These are phyloP conservation scores for Adenanthera pavonina DNA, from an alignment of 306 rosid genomes.

Conservation along the genomic window DNA sequence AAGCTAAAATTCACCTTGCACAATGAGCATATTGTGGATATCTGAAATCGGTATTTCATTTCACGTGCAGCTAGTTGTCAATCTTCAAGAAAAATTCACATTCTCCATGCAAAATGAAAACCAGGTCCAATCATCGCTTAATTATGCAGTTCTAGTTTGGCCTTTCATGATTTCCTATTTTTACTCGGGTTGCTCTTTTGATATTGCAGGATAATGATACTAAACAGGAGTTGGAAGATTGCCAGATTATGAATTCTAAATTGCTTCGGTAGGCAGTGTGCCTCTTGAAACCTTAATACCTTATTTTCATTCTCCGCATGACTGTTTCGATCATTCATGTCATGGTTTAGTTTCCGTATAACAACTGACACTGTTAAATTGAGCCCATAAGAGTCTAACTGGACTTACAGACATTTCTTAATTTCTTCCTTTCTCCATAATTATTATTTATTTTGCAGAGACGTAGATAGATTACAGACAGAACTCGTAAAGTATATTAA, in stretches of 20 bases:
- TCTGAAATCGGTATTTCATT: constrained; percentile 37
- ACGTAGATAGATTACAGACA: constrained; percentile 58
- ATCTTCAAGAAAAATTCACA: constrained; percentile 53
- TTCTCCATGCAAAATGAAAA: constrained; percentile 48
- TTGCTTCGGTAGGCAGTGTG: constrained; percentile 58
- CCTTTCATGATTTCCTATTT: constrained; percentile 32
- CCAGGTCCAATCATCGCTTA: constrained; percentile 56
- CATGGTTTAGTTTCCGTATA: constrained; percentile 11
- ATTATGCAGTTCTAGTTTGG: constrained; percentile 32
- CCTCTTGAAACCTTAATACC: constrained; percentile 23
- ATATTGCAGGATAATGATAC: constrained; percentile 60
- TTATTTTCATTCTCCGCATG: constrained; percentile 22
- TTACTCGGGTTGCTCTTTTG: constrained; percentile 29
- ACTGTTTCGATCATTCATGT: constrained; percentile 34
- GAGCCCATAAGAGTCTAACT: constrained; percentile 19
- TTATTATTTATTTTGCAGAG: constrained; percentile 58
- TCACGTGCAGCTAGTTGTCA: constrained; percentile 61
- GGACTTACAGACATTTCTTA: constrained; percentile 32
- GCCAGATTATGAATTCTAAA: constrained; percentile 69
- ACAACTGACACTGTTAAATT: constrained; percentile 22
- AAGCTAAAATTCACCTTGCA: constrained; percentile 35
- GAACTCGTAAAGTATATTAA: constrained; percentile 58
- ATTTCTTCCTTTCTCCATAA: constrained; percentile 9
- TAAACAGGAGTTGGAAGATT: constrained; percentile 63
- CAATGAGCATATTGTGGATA: constrained; percentile 36